These are phyloP conservation scores for Trametes hirsuta DNA, from an alignment of 1,284 basidiomycete species.

Conservation along the genomic window DNA sequence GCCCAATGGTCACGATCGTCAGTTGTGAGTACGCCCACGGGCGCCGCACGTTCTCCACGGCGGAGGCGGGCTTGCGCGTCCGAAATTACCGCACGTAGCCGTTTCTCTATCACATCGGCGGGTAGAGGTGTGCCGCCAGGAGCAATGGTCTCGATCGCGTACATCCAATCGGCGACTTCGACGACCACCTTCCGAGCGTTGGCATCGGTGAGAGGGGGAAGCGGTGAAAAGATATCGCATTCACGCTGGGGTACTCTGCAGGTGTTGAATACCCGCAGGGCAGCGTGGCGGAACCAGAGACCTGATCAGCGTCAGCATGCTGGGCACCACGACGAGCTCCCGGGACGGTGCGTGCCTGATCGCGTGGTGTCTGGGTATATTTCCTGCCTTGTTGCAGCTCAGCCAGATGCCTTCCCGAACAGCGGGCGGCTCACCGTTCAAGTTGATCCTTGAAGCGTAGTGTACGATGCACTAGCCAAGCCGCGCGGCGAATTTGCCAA, in stretches of 20 bases:
- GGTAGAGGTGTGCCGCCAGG: conserved; percentile 37
- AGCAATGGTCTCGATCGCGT: conserved; percentile 75
- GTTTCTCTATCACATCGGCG: conserved; percentile 64
- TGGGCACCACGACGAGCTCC: not conserved
- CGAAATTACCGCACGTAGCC: conserved; percentile 65
- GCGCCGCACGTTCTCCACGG: conserved; percentile 56
- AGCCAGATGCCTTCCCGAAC: not conserved
- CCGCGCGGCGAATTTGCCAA: conserved; percentile 88
- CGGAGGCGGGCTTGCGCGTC: conserved; percentile 66
- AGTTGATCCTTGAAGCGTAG: conserved; percentile 80
- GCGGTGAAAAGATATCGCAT: conserved; percentile 66
- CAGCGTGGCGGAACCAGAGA: conserved; percentile 64
- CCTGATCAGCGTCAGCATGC: conserved; percentile 41
- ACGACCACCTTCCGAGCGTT: conserved; percentile 69
- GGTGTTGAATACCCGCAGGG: conserved; percentile 74
- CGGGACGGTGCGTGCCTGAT: conserved; percentile 43
- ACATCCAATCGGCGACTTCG: conserved; percentile 82
- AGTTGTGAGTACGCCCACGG: conserved; percentile 77
- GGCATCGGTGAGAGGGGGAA: conserved; percentile 44
- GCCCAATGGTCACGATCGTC: conserved; percentile 89
- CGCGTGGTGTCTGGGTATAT: conserved; percentile 59
- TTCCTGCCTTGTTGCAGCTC: conserved; percentile 47
- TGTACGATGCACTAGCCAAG: conserved; percentile 81
- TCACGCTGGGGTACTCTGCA: conserved; percentile 70
- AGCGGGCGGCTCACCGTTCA: conserved; percentile 50